Percentiles rank a stretch among this genome's conserved stretches.
Conservation (phyloP, 257 asterid species). For the Plectranthus barbatus region DNA sequence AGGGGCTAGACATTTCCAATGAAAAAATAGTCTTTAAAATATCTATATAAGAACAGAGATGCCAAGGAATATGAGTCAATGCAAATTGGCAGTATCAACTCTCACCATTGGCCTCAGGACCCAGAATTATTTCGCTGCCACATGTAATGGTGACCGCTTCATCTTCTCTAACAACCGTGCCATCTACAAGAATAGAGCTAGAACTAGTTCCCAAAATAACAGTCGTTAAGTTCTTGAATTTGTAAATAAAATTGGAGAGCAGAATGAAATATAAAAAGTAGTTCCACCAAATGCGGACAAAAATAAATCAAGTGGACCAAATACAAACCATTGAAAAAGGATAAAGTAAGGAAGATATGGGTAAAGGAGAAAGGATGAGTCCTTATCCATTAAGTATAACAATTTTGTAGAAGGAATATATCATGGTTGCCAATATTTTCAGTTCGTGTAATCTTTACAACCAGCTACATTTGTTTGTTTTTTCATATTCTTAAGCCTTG, state of each 20-base stretch:
- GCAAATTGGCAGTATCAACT: constrained; percentile 4
- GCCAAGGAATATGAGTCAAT: neutral
- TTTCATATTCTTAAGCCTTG: too few relatives aligned
- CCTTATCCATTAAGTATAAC: too few relatives aligned
- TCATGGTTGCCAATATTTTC: too few relatives aligned
- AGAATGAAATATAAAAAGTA: constrained; percentile 3
- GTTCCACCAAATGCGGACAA: neutral
- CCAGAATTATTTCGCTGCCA: constrained; percentile 78
- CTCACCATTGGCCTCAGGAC: constrained; percentile 56
- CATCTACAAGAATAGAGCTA: constrained; percentile 56
- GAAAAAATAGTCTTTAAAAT: neutral
- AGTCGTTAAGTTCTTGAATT: constrained; percentile 17
- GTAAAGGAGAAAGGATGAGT: neutral
- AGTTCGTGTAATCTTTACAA: too few relatives aligned
- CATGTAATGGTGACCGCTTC: constrained; percentile 51
- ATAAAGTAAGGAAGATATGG: neutral
- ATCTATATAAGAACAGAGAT: neutral
- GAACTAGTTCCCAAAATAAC: constrained; percentile 32
- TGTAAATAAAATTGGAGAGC: neutral
- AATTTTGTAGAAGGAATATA: too few relatives aligned
- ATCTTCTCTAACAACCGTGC: constrained; percentile 45
- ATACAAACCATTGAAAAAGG: neutral
- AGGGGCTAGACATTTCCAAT: neutral
- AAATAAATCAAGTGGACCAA: neutral
- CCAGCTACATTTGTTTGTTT: too few relatives aligned